These are phyloP conservation scores for Plasmodium gonderi DNA, from an alignment of 169 alveolate genomes.

Conservation along the genomic window DNA sequence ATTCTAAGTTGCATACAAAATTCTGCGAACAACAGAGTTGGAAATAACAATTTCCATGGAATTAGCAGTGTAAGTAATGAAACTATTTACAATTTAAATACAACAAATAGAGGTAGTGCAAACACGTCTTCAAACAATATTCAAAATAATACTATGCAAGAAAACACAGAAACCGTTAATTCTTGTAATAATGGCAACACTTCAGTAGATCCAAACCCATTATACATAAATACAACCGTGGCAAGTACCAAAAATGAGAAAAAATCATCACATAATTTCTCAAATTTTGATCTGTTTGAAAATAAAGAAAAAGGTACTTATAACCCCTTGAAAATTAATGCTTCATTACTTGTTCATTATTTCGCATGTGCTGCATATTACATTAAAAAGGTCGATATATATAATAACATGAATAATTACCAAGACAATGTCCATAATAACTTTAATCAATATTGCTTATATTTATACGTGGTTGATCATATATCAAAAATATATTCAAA, in stretches of 20 bases:
- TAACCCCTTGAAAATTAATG: slow-evolving; percentile 63
- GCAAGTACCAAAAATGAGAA: slow-evolving; percentile 17
- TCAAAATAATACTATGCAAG: slow-evolving; percentile 39
- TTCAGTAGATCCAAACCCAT: neutral
- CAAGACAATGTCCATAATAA: slow-evolving; percentile 14
- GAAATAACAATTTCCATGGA: slow-evolving; percentile 40
- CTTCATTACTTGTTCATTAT: slow-evolving; percentile 77
- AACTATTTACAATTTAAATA: slow-evolving; percentile 63
- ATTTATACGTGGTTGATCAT: slow-evolving; percentile 66
- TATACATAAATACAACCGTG: slow-evolving; percentile 20
- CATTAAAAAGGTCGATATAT: slow-evolving; percentile 46
- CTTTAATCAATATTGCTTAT: slow-evolving; percentile 62
- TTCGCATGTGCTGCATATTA: slow-evolving; percentile 78
- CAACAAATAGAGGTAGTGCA: slow-evolving; percentile 22
- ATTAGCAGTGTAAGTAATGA: slow-evolving; percentile 63
- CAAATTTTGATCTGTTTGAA: slow-evolving; percentile 53
- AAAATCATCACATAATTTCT: neutral
- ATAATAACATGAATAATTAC: slow-evolving; percentile 25
- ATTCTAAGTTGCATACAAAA: slow-evolving; percentile 60
- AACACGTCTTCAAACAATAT: slow-evolving; percentile 47
- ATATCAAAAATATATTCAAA: slow-evolving; percentile 55
- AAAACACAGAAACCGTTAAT: slow-evolving; percentile 50
- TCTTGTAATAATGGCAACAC: slow-evolving; percentile 17
- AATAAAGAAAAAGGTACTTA: slow-evolving; percentile 32
- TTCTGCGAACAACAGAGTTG: slow-evolving; percentile 35